phyloP scores from a whole-genome alignment of 768 basidiomycete species.

The Gloeopeniophorella convolvens region DNA sequence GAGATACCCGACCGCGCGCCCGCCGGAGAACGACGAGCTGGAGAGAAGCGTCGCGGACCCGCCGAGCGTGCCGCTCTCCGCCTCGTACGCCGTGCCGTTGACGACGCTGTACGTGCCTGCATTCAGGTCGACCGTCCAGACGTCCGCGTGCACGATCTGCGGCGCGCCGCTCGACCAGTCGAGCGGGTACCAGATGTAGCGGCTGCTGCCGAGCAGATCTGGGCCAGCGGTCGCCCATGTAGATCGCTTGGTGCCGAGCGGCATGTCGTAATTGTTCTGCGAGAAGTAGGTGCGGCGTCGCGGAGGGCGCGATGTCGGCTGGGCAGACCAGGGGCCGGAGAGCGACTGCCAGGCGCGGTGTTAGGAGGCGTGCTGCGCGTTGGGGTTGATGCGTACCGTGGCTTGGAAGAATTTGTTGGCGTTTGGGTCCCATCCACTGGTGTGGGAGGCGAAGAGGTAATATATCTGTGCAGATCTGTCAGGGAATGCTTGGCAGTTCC shows the following conservation, averaged over 20 bases:
- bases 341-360: conserved; percentile 35
- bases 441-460: conserved; percentile 55
- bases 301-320: conserved; percentile 49
- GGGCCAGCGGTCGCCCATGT: conserved; percentile 64
- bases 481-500: conserved; percentile 14
- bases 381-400: conserved; percentile 30
- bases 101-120: conserved; percentile 45
- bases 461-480: conserved; percentile 33
- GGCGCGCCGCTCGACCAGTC: conserved; percentile 50
- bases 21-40: conserved; percentile 45
- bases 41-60: conserved; percentile 41
- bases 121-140: conserved; percentile 48
- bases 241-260: conserved; percentile 45
- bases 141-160: conserved; percentile 46
- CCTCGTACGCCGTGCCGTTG: conserved; percentile 48
- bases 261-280: conserved; percentile 52
- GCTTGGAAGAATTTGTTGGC: conserved; percentile 54
- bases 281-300: conserved; percentile 53
- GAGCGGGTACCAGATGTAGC: conserved; percentile 58
- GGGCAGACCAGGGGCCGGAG: conserved; percentile 48
- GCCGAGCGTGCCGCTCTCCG: conserved; percentile 43
- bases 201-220: conserved; percentile 45
- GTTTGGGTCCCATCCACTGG: conserved; percentile 50
- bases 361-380: not conserved
- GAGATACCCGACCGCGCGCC: conserved; percentile 47